phyloP scores from a whole-genome alignment of 2,329 filamentous ascomycete genomes.

The Ophiocordyceps camponoti-saundersi region DNA sequence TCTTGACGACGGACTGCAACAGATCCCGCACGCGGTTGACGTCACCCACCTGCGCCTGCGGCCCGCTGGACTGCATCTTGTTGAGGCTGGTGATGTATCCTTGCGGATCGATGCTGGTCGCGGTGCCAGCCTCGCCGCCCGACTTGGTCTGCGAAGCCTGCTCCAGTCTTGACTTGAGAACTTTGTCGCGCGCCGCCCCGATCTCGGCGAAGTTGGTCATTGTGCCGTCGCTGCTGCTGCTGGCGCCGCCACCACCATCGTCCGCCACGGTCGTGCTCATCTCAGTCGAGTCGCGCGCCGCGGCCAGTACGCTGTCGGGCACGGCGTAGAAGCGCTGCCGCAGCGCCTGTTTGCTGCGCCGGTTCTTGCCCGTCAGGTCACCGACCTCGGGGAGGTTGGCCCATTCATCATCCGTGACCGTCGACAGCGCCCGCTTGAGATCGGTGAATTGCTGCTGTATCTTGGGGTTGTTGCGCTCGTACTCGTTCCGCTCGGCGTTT shows the following conservation, averaged over 20 bases:
- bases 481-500: conserved; percentile 77
- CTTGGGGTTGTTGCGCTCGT: conserved; percentile 94
- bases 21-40: conserved; percentile 86
- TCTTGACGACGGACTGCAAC: conserved; percentile 93
- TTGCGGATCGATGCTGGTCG: conserved; percentile 85
- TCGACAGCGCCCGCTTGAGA: conserved; percentile 74
- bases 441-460: conserved; percentile 97
- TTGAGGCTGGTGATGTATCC: conserved; percentile 88
- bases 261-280: conserved; percentile 80
- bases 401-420: conserved; percentile 92
- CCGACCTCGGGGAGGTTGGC: conserved; percentile 88
- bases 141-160: conserved; percentile 60
- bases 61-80: conserved; percentile 62
- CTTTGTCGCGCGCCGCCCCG: conserved; percentile 88
- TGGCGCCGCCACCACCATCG: conserved; percentile 38
- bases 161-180: conserved; percentile 83
- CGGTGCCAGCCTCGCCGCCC: conserved; percentile 54
- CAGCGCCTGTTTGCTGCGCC: conserved; percentile 66
- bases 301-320: conserved; percentile 84
- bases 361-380: conserved; percentile 88
- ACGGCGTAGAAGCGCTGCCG: conserved; percentile 88
- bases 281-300: conserved; percentile 63
- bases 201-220: conserved; percentile 98
- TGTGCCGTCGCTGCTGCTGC: conserved; percentile 54
- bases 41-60: conserved; percentile 76